Evolutionary conservation across 2,329 filamentous ascomycete species (phyloP).

Genomic region (Botryosphaeria dothidea): DNA sequence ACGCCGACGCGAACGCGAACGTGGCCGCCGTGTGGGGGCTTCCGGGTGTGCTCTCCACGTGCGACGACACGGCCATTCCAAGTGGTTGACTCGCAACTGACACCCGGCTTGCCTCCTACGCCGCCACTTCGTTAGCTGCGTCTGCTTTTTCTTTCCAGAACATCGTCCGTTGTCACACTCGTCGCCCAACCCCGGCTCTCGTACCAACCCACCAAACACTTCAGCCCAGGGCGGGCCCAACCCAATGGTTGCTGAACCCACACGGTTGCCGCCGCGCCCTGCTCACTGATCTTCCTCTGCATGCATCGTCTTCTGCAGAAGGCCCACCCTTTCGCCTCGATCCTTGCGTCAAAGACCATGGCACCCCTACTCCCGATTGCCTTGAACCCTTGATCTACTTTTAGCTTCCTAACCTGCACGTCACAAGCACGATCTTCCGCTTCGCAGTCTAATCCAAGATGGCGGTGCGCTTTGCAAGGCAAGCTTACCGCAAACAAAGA

Average conservation of each 20-base stretch:
- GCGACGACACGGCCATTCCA: neutral
- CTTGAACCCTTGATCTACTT: neutral
- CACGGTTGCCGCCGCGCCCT: neutral
- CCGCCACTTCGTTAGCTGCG: neutral
- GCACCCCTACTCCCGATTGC: neutral
- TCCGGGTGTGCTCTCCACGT: neutral
- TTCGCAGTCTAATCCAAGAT: neutral
- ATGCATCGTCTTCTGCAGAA: neutral
- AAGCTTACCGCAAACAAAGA: neutral
- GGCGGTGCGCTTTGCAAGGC: neutral
- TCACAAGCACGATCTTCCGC: neutral
- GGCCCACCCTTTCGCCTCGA: neutral
- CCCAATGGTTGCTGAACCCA: neutral
- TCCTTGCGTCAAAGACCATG: neutral
- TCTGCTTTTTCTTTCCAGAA: conserved; percentile 4
- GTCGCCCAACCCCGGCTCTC: neutral
- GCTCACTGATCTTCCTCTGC: neutral
- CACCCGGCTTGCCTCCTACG: neutral
- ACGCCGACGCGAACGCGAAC: neutral
- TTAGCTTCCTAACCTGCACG: neutral
- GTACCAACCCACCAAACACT: neutral
- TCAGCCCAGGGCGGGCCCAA: neutral
- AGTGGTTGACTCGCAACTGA: neutral
- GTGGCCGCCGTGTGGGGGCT: neutral
- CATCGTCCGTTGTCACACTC: neutral